Percentiles rank a stretch among this genome's conserved stretches.
phyloP scores from a whole-genome alignment of 768 basidiomycete species.

The Hebeloma cylindrosporum region DNA sequence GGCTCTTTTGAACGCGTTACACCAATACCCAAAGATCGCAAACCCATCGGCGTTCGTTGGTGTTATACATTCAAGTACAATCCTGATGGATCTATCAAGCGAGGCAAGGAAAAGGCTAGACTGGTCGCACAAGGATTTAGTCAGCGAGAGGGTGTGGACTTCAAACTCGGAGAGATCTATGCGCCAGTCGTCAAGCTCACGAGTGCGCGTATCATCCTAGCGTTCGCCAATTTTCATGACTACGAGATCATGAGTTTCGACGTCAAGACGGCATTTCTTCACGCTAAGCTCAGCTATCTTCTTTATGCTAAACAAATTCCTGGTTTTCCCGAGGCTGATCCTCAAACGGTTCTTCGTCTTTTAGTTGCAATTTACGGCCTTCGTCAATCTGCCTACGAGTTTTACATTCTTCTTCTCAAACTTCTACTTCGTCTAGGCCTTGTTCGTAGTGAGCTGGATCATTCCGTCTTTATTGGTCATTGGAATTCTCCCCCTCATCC shows the following conservation, averaged over 20 bases:
- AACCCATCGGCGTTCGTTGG: slow-evolving; percentile 33
- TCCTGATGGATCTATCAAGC: slow-evolving; percentile 30
- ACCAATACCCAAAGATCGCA: slow-evolving; percentile 24
- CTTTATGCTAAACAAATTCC: slow-evolving; percentile 21
- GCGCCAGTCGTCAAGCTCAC: slow-evolving; percentile 28
- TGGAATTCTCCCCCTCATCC: slow-evolving; percentile 19
- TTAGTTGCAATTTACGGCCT: slow-evolving; percentile 36
- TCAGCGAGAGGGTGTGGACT: slow-evolving; percentile 33
- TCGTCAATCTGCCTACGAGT: slow-evolving; percentile 28
- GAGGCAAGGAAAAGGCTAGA: slow-evolving; percentile 28
- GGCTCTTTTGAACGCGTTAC: slow-evolving; percentile 27
- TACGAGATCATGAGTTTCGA: slow-evolving; percentile 26
- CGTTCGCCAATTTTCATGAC: slow-evolving; percentile 22
- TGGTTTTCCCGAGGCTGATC: slow-evolving; percentile 19
- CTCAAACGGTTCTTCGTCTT: slow-evolving; percentile 13
- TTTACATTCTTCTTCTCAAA: slow-evolving; percentile 11
- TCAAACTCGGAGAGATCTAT: slow-evolving; percentile 33
- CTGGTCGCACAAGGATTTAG: slow-evolving; percentile 26
- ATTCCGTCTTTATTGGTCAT: slow-evolving; percentile 22
- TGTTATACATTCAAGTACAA: slow-evolving; percentile 39
- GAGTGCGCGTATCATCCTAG: slow-evolving; percentile 25
- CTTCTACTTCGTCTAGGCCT: slow-evolving; percentile 12
- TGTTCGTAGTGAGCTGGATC: slow-evolving; percentile 24
- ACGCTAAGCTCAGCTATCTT: slow-evolving; percentile 20
- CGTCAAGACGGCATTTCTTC: slow-evolving; percentile 28